Evolutionary conservation across 176 grass and related monocot genomes (phyloP).

Genomic region (Poa pratensis): DNA sequence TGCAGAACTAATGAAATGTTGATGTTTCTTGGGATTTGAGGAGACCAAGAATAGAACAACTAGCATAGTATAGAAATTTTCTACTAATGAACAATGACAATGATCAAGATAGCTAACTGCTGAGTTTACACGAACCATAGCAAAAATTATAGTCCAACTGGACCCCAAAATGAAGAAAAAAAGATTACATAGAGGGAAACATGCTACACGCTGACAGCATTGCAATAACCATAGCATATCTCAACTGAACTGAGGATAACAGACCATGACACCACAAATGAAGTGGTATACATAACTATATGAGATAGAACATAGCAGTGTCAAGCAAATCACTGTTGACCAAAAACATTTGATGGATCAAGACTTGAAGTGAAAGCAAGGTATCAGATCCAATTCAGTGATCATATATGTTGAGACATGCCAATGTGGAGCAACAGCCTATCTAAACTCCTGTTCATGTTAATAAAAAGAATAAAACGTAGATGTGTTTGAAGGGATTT

Average conservation of each 20-base stretch:
- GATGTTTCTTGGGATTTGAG: not conserved
- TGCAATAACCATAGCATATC: not conserved
- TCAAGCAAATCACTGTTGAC: no score
- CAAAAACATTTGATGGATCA: no score
- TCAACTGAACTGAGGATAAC: not conserved
- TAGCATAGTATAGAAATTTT: not conserved
- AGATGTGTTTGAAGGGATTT: no score
- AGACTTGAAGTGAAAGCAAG: no score
- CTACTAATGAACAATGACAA: not conserved
- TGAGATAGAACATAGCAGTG: no score
- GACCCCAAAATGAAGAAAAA: not conserved
- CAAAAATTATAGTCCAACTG: not conserved
- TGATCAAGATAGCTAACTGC: not conserved
- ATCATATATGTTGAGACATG: no score
- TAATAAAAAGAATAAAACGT: no score
- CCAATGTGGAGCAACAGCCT: no score
- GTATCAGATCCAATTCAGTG: no score
- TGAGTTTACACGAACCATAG: not conserved
- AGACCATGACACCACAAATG: not conserved
- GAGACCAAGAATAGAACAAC: not conserved
- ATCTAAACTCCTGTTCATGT: no score
- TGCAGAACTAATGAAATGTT: no score
- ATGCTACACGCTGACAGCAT: not conserved
- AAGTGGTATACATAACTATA: not conserved
- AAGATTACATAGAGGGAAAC: not conserved